Base-by-base conservation (phyloP, 345 rosid species). In the Gossypioides kirkii region DNA sequence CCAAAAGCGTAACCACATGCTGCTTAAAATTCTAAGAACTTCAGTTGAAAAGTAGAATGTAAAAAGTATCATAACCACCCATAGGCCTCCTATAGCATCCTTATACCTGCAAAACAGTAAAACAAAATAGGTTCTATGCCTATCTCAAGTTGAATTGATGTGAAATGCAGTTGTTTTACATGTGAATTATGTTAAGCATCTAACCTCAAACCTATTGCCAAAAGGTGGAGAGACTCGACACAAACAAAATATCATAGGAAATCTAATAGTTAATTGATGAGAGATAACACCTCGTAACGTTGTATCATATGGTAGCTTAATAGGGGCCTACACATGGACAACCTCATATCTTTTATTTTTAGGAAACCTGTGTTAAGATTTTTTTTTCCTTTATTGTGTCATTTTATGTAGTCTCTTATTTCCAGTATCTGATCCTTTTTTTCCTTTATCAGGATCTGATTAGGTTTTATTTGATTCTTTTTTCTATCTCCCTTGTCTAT, bases 1-100 rank as follows among this genome's bases (percentile, higher is more conserved):
- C 99, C 99, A 95, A 67, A 81, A 73, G 79, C 97, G 87, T 83
- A 92, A 86, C 99, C 98, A 95, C 25, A 85, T 86, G 83, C 98
- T 95, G 72, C 98, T 87, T 65, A 85, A 88, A 78, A 95, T 84
- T 82, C 97, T 83, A 58, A 95, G 87, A 81, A 82, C 83, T 87
- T 95, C 99, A 20, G 96, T 87, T 61, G 76, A 66, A 69, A 89
- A 73, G 77, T 89, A 89, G 84, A 98, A 92, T 41, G 81, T 70
- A 61, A 95, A 87, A 47, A 92, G 86, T 79, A 92, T 79, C 81
- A 84, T 82, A 17, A 92, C 93, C 56, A 88, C 96, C 98, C 93
- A 88, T 18, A 90, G 78, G 76, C 98, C 99, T 47, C 99, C 98
- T 45, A 92, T 77, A 77, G 98, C 97, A 61, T 86, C 82, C 80